Base-by-base conservation (phyloP, 352 stramenopile genomes). In the Pythium pectinolyticum region DNA sequence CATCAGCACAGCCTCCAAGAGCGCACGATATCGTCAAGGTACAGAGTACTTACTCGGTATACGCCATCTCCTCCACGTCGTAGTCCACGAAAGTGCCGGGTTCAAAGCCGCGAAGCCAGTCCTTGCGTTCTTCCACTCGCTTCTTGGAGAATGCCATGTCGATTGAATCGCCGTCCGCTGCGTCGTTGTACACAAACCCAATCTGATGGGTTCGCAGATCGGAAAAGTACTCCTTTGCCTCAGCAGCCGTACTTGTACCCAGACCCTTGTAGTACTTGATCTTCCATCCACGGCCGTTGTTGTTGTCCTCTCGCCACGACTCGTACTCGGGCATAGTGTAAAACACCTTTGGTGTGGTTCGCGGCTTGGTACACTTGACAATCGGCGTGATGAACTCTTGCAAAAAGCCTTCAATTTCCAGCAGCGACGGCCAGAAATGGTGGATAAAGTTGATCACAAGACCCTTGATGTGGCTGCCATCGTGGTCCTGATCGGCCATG, bases 201-300 rank as follows among this genome's bases (percentile, higher is more conserved):
- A 98, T 96, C 57, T 97, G 82, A 61, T 99, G 96, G 14, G 88
- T 90, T 52, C 89, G 72, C 49, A 99, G 84, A 53, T 98, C 90
- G 12, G 89, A 89, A 57, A 99, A 99, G 71, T 99, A 99, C 58
- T 98, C 94, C 67, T 98, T 98, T 7, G 96, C 97, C 71, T 99
- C 97, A 22, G 91, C 75, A 24, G 92, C 72, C 15, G 95, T 99
- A 78, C 91, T 98, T n/a, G 97, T 99, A 84, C 97, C 97, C 24
- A 99, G 86, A 96, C 97, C 97, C 88, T 99, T 99, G 81, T 99
- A 99, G 77, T 99, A 99, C 88, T 99, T 99, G 60, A 99, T 96
- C 31, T 88, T 88, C 89, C 93, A 99, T 27, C 94, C 90, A 53
- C 92, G 96, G 24, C 95, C 86, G 52, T 97, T 87, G 60, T 96